Evolutionary conservation across 2,329 filamentous ascomycete genomes (phyloP), one percentile per base, ranked within the genome.

Genomic region (Talaromyces sp.): DNA sequence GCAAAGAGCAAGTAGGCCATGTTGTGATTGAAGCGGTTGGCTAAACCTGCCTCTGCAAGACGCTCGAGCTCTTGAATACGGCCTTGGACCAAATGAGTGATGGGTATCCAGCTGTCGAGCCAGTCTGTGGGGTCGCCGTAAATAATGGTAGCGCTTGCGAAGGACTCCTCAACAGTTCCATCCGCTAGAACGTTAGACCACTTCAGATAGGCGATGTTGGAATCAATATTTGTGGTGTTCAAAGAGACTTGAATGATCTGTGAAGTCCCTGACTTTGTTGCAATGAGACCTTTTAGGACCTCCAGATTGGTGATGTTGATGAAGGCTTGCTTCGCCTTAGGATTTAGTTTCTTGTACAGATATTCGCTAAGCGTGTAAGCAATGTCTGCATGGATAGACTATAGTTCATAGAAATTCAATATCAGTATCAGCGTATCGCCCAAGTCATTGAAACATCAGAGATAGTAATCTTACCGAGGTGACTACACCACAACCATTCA

Each of bases 381-480:
- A 11, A 50, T 50, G 32, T 50, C 47, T 29, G 39, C 47, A 30
- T 50, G 35, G 20, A 50, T 41, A 4, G 47, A 50, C 37, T 41
- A 14, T 8, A 11, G 9, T 22, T 24, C 11, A 24, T 19, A 41
- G 13, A 67, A n/a, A n/a, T n/a, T n/a, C n/a, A n/a, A n/a, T n/a
- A n/a, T n/a, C n/a, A n/a, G n/a, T n/a, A n/a, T n/a, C n/a, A n/a
- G n/a, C n/a, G n/a, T n/a, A n/a, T n/a, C n/a, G n/a, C n/a, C n/a
- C n/a, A n/a, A n/a, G n/a, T n/a, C n/a, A n/a, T n/a, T n/a, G n/a
- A n/a, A n/a, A n/a, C n/a, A n/a, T n/a, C n/a, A n/a, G n/a, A n/a
- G n/a, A n/a, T n/a, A n/a, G n/a, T n/a, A n/a, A n/a, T n/a, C 75
- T 68, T 70, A 80, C 76, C 49, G 75, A 75, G 14, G 77, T 76